These are phyloP conservation scores for Neocallimastix lanati DNA, from an alignment of 192 early-diverging fungal species.

Conservation along the genomic window DNA sequence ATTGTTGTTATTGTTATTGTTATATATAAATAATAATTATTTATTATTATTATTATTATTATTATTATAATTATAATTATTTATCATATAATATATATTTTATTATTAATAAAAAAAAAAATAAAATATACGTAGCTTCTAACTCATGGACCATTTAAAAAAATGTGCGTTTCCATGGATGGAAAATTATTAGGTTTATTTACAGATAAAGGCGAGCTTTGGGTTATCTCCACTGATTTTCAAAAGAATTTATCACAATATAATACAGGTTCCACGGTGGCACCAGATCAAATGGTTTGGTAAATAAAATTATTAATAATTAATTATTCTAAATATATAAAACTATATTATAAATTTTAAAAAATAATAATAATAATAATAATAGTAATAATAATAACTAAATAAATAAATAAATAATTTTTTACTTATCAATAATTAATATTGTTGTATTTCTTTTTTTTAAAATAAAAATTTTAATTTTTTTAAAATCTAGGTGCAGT, in stretches of 20 bases:
- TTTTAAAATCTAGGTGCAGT: too few species aligned
- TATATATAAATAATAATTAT: too few species aligned
- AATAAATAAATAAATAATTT: too few species aligned
- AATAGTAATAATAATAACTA: background rate
- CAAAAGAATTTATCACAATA: conserved; percentile 79
- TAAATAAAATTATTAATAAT: too few species aligned
- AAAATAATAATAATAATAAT: background rate
- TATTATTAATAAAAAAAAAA: background rate
- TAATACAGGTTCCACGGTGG: conserved; percentile 31
- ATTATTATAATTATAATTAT: too few species aligned
- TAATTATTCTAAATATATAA: too few species aligned
- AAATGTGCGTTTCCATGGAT: conserved; percentile 82
- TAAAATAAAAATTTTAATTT: too few species aligned
- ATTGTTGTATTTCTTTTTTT: too few species aligned
- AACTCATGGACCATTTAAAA: conserved; percentile 70
- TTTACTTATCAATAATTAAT: too few species aligned
- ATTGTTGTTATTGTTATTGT: too few species aligned
- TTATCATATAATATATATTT: too few species aligned
- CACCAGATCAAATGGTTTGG: conserved; percentile 65
- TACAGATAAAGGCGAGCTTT: conserved; percentile 53
- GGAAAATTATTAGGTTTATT: conserved; percentile 83
- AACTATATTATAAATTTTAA: background rate
- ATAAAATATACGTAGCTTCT: conserved; percentile 26
- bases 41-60: too few species aligned
- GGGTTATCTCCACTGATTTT: conserved; percentile 91